Base-by-base conservation (phyloP, 1,139 yeast species). In the Scheffersomyces lignicola region DNA sequence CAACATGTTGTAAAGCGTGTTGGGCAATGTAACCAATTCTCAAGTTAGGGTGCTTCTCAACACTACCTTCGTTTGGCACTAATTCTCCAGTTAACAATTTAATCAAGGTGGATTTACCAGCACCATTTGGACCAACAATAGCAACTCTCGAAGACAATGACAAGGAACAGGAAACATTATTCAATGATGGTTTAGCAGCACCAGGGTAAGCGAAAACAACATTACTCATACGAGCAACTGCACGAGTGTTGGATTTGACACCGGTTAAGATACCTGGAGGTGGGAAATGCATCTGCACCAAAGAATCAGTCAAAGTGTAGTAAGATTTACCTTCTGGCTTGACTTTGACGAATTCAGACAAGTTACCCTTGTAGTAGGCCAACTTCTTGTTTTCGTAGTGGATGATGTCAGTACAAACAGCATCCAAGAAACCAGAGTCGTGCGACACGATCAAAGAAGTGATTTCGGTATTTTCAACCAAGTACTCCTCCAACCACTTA, bases 21-120 rank as follows among this genome's bases (percentile, higher is more conserved):
- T 92, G 98, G 15, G 97, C 97, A 72, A 92, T 92, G 67, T 92
- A 92, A 44, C 97, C 98, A 54, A 92, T 88, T 74, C 98, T 90
- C 67, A 92, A 76, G 65, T 92, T 92, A 45, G 97, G 97, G 67
- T 92, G 98, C 66, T 92, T 92, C 68, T 92, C 97, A 40, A 92
- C 97, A 45, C 79, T 82, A 54, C 98, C 98, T 45, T 68, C 76
- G 47, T 79, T 75, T 18, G 98, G 97, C 36, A 86, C 76, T 43
- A 88, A 72, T 63, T 92, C 98, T 44, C 87, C 98, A 9, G 97
- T 92, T 51, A 92, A 74, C 36, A 90, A 72, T 64, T 92, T 92
- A 65, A 92, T 92, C 54, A 92, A 74, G 13, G 98, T 92, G 6
- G 97, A 88, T 62, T 92, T 92, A 70, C 98, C 98, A 38, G 98